These are phyloP conservation scores for Limnanthes douglasii DNA, from an alignment of 345 rosid genomes.

Conservation along the genomic window DNA sequence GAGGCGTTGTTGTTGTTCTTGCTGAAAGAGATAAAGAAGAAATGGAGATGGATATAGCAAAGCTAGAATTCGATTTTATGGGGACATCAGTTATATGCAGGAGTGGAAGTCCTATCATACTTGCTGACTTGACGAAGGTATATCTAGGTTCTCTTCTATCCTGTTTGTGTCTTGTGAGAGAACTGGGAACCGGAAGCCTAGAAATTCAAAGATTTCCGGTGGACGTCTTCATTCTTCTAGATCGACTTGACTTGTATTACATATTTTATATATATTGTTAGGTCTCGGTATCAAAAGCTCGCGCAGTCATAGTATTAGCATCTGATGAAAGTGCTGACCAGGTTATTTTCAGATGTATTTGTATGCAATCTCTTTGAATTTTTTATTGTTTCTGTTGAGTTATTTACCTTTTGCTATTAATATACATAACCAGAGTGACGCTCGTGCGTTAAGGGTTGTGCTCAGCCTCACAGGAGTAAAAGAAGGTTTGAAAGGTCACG, in stretches of 20 bases:
- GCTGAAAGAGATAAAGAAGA: conserved; percentile 94
- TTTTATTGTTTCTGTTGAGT: conserved; percentile 6
- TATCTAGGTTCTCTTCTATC: not conserved
- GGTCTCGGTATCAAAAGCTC: conserved; percentile 90
- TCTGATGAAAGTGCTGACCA: conserved; percentile 93
- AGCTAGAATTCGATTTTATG: conserved; percentile 83
- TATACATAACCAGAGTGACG: conserved; percentile 55
- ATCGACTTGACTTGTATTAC: too few species aligned
- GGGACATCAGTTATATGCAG: conserved; percentile 88
- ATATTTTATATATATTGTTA: conserved; percentile 10
- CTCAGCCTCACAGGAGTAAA: conserved; percentile 82
- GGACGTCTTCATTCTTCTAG: too few species aligned
- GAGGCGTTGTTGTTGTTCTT: conserved; percentile 73
- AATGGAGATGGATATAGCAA: conserved; percentile 83
- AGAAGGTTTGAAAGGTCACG: conserved; percentile 81
- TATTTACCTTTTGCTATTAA: conserved; percentile 4
- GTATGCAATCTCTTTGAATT: not conserved
- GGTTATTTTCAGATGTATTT: conserved; percentile 22
- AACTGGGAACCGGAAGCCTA: too few species aligned
- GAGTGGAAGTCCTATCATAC: conserved; percentile 84
- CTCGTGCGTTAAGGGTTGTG: conserved; percentile 83
- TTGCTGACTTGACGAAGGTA: conserved; percentile 86
- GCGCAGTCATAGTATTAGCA: conserved; percentile 75
- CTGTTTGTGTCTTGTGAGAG: too few species aligned
- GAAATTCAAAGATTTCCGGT: too few species aligned